A percentile compares a stretch with the other conserved stretches of the same genome.
Conservation (phyloP, 768 basidiomycete genomes). For the Suillus brevipes region DNA sequence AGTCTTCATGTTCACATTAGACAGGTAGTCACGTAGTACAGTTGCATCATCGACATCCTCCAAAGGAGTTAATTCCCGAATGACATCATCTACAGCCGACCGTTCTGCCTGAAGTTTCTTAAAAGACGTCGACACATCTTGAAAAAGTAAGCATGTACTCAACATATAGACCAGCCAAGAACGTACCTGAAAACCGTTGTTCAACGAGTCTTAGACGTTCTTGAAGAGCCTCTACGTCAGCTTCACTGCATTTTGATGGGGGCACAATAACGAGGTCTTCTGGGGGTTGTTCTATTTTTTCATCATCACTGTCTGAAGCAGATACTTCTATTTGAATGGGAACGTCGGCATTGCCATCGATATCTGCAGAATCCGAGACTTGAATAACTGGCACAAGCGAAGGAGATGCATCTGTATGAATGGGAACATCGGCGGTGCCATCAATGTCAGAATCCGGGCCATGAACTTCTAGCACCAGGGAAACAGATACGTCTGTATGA, state of each 20-base stretch:
- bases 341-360: background rate
- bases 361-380: background rate
- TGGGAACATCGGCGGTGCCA: background rate
- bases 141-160: conserved; percentile 11
- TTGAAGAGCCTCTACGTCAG: conserved; percentile 58
- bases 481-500: background rate
- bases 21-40: conserved; percentile 72
- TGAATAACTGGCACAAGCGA: background rate
- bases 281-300: background rate
- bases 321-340: background rate
- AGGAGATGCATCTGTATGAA: background rate
- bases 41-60: conserved; percentile 62
- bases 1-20: conserved; percentile 62
- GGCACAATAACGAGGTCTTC: conserved; percentile 1
- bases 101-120: conserved; percentile 75
- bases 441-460: background rate
- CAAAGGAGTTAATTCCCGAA: conserved; percentile 72
- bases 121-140: conserved; percentile 80
- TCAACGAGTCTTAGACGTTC: conserved; percentile 70
- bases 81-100: conserved; percentile 60
- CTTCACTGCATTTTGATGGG: conserved; percentile 10
- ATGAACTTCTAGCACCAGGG: background rate
- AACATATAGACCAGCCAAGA: conserved; percentile 5
- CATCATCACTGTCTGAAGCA: background rate
- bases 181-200: conserved; percentile 70